A percentile compares a stretch with the other conserved stretches of the same genome.
Evolutionary conservation across 495 filamentous ascomycete genomes (phyloP).

Genomic region (Xylaria curta): DNA sequence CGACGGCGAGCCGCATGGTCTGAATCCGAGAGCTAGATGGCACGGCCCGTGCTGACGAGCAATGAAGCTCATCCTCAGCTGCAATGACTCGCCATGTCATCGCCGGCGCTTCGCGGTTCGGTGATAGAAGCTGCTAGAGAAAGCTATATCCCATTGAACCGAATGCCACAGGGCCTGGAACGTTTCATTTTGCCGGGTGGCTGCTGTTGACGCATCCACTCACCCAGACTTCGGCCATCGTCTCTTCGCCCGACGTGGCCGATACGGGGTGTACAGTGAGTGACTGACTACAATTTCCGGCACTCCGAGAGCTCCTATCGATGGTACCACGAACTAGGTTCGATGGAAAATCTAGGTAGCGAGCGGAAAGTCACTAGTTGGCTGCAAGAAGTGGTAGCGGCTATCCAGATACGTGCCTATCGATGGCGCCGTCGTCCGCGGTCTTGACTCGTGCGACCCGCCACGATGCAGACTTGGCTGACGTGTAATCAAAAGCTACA

Average conservation of each 20-base stretch:
- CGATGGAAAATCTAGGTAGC: not conserved
- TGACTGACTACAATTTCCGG: constrained; percentile 5
- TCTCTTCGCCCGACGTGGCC: not conserved
- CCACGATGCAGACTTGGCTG: constrained; percentile 17
- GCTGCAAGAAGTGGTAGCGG: constrained; percentile 9
- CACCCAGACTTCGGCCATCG: not conserved
- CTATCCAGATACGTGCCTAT: not conserved
- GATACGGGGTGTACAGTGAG: not conserved
- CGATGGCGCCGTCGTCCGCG: constrained; percentile 9
- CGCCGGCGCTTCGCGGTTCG: not conserved
- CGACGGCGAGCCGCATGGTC: not conserved
- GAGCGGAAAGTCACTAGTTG: constrained; percentile 4
- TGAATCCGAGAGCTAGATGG: not conserved
- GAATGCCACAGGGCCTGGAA: constrained; percentile 11
- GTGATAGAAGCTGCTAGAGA: not conserved
- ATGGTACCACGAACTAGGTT: constrained; percentile 2
- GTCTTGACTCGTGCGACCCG: constrained; percentile 25
- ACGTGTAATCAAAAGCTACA: constrained; percentile 9
- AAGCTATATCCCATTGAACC: not conserved
- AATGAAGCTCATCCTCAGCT: not conserved
- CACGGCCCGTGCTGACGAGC: constrained; percentile 7
- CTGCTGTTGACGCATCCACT: not conserved
- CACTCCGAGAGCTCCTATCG: constrained; percentile 4
- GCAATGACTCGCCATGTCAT: constrained; percentile 10
- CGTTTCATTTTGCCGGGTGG: constrained; percentile 1